Conservation (phyloP, 2,329 filamentous ascomycete species). For the Lecanoromycetidae sp. region DNA sequence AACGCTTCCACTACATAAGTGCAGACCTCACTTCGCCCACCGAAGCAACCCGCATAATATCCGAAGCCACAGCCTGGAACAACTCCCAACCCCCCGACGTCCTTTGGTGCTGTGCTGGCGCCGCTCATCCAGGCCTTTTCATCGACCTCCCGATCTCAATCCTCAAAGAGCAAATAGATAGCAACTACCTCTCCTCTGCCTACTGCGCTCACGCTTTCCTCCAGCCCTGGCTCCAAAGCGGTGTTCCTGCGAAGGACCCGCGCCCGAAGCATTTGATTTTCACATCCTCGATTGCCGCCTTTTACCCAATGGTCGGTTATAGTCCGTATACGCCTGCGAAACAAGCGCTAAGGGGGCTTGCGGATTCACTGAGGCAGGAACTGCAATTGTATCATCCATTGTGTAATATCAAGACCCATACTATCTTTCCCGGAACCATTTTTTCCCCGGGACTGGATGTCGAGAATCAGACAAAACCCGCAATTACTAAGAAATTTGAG, state of each 20-base stretch:
- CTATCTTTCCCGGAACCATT: constrained; percentile 77
- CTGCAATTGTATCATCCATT: constrained; percentile 69
- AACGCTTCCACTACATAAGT: constrained; percentile 72
- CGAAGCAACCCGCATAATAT: constrained; percentile 59
- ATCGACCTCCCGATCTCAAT: constrained; percentile 56
- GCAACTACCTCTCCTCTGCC: constrained; percentile 78
- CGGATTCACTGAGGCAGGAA: constrained; percentile 75
- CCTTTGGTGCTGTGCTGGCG: constrained; percentile 82
- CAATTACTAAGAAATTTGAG: constrained; percentile 66
- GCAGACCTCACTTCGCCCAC: constrained; percentile 64
- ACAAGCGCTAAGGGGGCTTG: constrained; percentile 68
- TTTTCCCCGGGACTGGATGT: constrained; percentile 59
- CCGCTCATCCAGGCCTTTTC: constrained; percentile 63
- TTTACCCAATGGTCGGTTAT: constrained; percentile 72
- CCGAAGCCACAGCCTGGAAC: constrained; percentile 69
- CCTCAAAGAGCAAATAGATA: constrained; percentile 70
- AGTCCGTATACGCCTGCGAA: constrained; percentile 73
- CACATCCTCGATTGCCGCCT: constrained; percentile 64
- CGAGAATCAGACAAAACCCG: constrained; percentile 70
- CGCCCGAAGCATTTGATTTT: constrained; percentile 63
- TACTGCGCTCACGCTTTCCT: constrained; percentile 77
- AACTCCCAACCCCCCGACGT: constrained; percentile 60
- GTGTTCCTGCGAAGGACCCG: constrained; percentile 28
- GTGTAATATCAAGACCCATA: constrained; percentile 60
- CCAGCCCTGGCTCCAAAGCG: constrained; percentile 53